Evolutionary conservation across 176 grass and related monocot genomes (phyloP), one percentile per base, ranked within the genome.

Genomic region (Oryza glumipatula): DNA sequence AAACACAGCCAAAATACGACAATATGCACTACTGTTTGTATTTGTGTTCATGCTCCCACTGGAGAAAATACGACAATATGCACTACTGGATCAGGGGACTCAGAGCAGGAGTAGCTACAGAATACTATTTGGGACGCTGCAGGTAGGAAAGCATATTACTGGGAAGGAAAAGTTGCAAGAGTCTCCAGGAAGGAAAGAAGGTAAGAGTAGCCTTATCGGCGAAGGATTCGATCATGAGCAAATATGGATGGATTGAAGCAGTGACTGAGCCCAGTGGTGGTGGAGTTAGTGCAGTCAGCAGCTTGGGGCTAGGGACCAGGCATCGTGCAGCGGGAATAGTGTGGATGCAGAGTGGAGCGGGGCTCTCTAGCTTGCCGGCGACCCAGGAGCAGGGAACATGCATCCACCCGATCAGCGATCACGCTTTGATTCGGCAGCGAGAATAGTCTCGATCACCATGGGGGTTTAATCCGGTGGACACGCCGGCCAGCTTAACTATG

Each of bases 331-430:
- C 19, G 58, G 58, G 21, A 60, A 60, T 11, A 22, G 56, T 60
- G 56, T 60, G 56, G 56, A 60, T n/a, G 56, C 56, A 22, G 9
- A 60, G 56, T 60, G 56, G 56, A 46, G 35, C 12, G 51, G 66
- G 67, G 35, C 12, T 32, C 35, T 47, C 66, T 38, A 38, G 36
- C 36, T 47, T 85, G 67, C n/a, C 76, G 76, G 69, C 68, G 47
- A 51, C 56, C 43, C 21, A 86, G 58, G 60, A 13, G 43, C 60
- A 67, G 45, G 77, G 67, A 48, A 22, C 84, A 65, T 79, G 41
- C 68, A 58, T 1, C 17, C 17, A 58, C 17, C 3, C 49, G 2
- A 28, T 28, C 28, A 28, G 28, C 28, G 14, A 52, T 38, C 52
- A 64, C 16, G 5, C 52, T 58, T 58, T 19, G 39, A 7, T 36